Evolutionary conservation across 2,329 filamentous ascomycete genomes (phyloP).

Genomic region (Xylaria digitata): DNA sequence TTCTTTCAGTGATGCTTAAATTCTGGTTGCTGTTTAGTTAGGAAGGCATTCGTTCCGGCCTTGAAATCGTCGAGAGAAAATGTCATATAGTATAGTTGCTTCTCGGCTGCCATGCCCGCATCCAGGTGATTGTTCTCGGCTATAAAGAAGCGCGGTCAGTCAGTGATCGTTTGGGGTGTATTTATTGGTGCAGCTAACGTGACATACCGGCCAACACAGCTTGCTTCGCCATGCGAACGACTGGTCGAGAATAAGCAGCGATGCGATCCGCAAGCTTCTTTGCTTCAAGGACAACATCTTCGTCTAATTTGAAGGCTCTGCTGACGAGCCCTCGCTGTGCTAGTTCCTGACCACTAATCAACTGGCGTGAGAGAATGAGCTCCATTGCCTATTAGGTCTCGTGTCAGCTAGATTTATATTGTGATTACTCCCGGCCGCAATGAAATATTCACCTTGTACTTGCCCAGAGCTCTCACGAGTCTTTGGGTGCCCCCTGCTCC

Average conservation of each 20-base stretch:
- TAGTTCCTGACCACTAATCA: slow-evolving; percentile 53
- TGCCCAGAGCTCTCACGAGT: slow-evolving; percentile 51
- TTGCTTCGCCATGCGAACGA: slow-evolving; percentile 57
- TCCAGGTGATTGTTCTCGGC: slow-evolving; percentile 56
- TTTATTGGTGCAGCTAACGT: neutral
- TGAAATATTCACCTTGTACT: slow-evolving; percentile 47
- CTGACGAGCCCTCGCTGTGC: slow-evolving; percentile 56
- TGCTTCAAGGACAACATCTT: slow-evolving; percentile 54
- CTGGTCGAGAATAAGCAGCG: slow-evolving; percentile 55
- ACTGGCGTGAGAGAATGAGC: slow-evolving; percentile 56
- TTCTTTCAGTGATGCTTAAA: slow-evolving; percentile 37
- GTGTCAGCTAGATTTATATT: slow-evolving; percentile 23
- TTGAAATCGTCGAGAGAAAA: slow-evolving; percentile 55
- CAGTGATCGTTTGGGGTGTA: slow-evolving; percentile 4
- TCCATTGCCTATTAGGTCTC: slow-evolving; percentile 55
- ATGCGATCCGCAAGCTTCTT: slow-evolving; percentile 54
- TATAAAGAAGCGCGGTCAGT: slow-evolving; percentile 44
- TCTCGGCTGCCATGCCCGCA: slow-evolving; percentile 54
- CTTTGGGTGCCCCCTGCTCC: slow-evolving; percentile 87
- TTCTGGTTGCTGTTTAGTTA: slow-evolving; percentile 52
- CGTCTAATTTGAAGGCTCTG: slow-evolving; percentile 49
- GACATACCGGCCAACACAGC: slow-evolving; percentile 50
- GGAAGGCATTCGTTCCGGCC: slow-evolving; percentile 56
- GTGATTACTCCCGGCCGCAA: neutral
- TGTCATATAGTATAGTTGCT: slow-evolving; percentile 53